Base-by-base conservation (phyloP, 441 rosid species). In the Dalechampia spathulata region DNA sequence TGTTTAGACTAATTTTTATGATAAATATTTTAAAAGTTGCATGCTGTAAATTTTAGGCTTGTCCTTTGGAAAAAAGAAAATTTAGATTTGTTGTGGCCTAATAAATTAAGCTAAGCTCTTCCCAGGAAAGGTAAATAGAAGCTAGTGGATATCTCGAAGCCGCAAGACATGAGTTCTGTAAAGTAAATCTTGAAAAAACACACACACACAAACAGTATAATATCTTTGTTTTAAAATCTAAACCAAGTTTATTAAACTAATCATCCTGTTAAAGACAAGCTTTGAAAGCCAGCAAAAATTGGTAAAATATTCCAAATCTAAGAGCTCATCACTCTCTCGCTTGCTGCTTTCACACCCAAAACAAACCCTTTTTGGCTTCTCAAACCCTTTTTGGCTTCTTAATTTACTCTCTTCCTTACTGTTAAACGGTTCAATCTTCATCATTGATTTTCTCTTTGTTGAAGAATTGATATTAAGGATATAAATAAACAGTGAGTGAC, bases 161-260 rank as follows among this genome's bases (percentile, higher is more conserved):
- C 57, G 4, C 39, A 41, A 42, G 51, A 60, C 64, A 60, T 28
- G 42, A 51, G 42, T 60, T 60, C 57, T 41, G 54, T 25, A 34
- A 10, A 36, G 11, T 3, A 34, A n/a, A 46, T 6, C 27, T 10
- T 16, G 42, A 41, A 51, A 13, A 23, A 10, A 28, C 9, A 30
- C 1, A 5, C 5, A 2, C 11, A 42, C 11, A 10, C 2, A 6
- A 17, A 51, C 34, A 32, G 43, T 30, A 34, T 45, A 12, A 16
- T 42, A 57, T 67, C 70, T 67, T 64, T 72, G 78, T 72, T 74
- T 57, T 67, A 54, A 67, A 72, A 57, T 34, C 42, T 62, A 65
- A 68, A 36, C n/a, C 25, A 39, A 22, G 12, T 19, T 23, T 20
- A 48, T 59, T 55, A 59, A 60, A 46, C 37, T 54, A 49, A 58